These are phyloP conservation scores for Lactifluus pinguis DNA, from an alignment of 768 basidiomycete species.

Conservation along the genomic window DNA sequence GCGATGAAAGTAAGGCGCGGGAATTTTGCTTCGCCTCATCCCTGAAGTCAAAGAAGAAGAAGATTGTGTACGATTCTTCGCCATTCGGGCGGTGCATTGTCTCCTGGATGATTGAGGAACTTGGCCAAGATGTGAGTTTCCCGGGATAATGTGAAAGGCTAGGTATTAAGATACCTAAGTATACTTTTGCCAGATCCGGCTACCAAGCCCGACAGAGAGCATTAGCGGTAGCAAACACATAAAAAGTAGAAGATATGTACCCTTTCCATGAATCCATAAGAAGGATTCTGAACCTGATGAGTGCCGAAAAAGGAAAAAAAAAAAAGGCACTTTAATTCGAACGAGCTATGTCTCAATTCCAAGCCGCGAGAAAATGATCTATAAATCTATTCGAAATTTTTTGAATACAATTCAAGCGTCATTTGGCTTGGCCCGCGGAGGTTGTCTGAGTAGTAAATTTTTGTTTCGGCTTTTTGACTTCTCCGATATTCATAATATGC, in stretches of 20 bases:
- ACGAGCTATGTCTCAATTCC: too few relatives aligned
- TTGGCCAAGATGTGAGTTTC: background rate
- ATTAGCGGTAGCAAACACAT: background rate
- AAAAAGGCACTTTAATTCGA: too few relatives aligned
- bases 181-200: background rate
- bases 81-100: background rate
- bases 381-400: too few relatives aligned
- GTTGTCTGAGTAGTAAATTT: too few relatives aligned
- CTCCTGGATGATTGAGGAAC: background rate
- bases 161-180: background rate
- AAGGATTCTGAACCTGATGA: background rate
- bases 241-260: background rate
- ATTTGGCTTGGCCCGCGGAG: too few relatives aligned
- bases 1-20: background rate
- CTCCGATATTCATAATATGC: too few relatives aligned
- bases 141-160: background rate
- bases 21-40: background rate
- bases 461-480: too few relatives aligned
- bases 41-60: background rate
- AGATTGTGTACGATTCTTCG: background rate
- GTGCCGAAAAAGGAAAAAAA: too few relatives aligned
- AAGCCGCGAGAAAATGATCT: too few relatives aligned
- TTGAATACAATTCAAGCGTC: too few relatives aligned
- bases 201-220: background rate
- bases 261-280: background rate